Conservation (phyloP, 2,329 filamentous ascomycete genomes). For the Botrytis tulipae region DNA sequence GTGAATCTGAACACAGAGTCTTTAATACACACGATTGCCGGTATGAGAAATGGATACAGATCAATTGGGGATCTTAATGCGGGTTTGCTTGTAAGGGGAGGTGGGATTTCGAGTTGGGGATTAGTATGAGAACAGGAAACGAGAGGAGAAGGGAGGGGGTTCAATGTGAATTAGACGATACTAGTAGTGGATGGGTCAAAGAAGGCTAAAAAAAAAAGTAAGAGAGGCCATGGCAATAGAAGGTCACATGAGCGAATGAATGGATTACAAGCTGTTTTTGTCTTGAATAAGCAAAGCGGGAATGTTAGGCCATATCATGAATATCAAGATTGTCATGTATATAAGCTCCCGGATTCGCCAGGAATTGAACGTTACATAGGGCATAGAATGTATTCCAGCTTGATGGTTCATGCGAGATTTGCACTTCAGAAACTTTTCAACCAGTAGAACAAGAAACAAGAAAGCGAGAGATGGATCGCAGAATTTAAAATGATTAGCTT, state of each 20-base stretch:
- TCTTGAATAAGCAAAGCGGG: rapidly evolving
- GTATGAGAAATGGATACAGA: neutral
- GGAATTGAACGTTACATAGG: neutral
- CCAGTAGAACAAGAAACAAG: rapidly evolving
- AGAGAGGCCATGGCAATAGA: neutral
- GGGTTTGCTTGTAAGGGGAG: too few relatives aligned
- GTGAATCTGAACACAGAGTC: too few relatives aligned
- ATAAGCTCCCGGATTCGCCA: neutral
- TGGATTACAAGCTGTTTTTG: rapidly evolving
- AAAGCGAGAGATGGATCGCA: neutral
- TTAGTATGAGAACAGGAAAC: too few relatives aligned
- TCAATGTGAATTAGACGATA: neutral
- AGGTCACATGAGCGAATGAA: neutral
- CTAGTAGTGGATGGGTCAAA: neutral
- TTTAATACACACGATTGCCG: too few relatives aligned
- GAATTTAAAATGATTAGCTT: neutral
- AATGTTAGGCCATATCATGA: neutral
- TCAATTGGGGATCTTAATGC: neutral
- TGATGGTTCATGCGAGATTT: neutral
- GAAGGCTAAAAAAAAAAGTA: neutral
- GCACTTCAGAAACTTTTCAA: neutral
- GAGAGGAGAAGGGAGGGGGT: neutral
- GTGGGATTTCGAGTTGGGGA: too few relatives aligned
- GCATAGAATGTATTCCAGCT: neutral
- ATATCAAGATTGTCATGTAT: neutral